Percentiles rank a stretch among this genome's conserved stretches.
Evolutionary conservation across 208 protist genomes (phyloP).

Genomic region (Trypanosoma brucei): DNA sequence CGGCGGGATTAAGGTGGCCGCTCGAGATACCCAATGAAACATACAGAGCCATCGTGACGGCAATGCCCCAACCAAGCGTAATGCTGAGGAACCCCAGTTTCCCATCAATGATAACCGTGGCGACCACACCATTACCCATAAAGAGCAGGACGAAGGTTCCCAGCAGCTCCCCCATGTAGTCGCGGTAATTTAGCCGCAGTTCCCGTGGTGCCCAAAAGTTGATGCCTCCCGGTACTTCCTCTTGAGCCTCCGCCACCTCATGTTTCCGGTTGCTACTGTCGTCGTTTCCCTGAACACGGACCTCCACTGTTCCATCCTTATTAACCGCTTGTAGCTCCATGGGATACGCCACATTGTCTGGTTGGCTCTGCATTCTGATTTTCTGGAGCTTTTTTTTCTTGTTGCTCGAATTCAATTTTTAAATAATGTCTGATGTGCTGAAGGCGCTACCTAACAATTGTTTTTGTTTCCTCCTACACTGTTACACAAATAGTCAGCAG

Average conservation of each 20-base stretch:
- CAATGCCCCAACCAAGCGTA: conserved; percentile 44
- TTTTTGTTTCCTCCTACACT: no score
- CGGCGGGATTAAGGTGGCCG: conserved; percentile 49
- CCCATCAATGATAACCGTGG: conserved; percentile 20
- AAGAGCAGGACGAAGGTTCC: conserved; percentile 46
- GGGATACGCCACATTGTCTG: no score
- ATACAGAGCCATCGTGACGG: conserved; percentile 35
- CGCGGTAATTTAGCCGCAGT: conserved; percentile 28
- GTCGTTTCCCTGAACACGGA: no score
- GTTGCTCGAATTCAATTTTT: no score
- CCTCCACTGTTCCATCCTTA: no score
- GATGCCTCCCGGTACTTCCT: neutral
- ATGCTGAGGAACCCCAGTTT: conserved; percentile 22
- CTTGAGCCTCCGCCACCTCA: neutral
- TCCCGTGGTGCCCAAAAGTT: conserved; percentile 28
- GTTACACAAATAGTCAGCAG: no score
- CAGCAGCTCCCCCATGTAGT: conserved; percentile 53
- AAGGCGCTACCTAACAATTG: no score
- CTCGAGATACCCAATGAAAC: conserved; percentile 40
- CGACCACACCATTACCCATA: conserved; percentile 35
- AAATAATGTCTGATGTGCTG: no score
- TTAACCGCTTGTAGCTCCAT: no score
- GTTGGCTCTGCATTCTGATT: no score
- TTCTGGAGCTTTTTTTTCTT: no score
- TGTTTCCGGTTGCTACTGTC: neutral